phyloP scores from a whole-genome alignment of 495 filamentous ascomycete genomes.

The Penicillium ucsense region DNA sequence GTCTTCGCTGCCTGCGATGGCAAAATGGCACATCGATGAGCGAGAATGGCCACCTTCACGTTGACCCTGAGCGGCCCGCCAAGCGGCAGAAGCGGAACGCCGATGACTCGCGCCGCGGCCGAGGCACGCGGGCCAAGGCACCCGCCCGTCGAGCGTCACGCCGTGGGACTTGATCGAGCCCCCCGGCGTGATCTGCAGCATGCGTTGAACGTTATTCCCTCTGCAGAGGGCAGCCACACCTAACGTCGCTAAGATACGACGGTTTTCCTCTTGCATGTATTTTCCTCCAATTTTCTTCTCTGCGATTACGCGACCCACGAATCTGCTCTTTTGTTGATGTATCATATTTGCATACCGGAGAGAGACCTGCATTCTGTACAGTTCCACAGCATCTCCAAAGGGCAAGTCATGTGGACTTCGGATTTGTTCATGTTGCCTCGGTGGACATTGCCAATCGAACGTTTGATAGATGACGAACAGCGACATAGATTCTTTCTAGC shows the following conservation, averaged over 20 bases:
- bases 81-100: slow-evolving; percentile 47
- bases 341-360: slow-evolving; percentile 1
- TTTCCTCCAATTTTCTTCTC: neutral
- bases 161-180: slow-evolving; percentile 15
- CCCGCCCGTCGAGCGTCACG: slow-evolving; percentile 39
- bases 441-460: neutral
- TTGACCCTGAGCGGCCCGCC: slow-evolving; percentile 58
- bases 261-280: neutral
- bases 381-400: slow-evolving; percentile 11
- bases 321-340: slow-evolving; percentile 2
- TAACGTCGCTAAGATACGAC: too few relatives aligned
- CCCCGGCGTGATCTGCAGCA: too few relatives aligned
- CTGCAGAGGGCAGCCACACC: too few relatives aligned
- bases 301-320: slow-evolving; percentile 8
- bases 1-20: slow-evolving; percentile 66
- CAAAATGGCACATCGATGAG: slow-evolving; percentile 65
- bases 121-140: slow-evolving; percentile 40
- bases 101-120: slow-evolving; percentile 33
- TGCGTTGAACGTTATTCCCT: too few relatives aligned
- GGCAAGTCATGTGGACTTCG: slow-evolving; percentile 3
- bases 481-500: too few relatives aligned
- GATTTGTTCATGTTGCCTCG: neutral
- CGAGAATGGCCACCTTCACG: slow-evolving; percentile 75
- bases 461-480: neutral
- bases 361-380: slow-evolving; percentile 8